Evolutionary conservation across 2,329 filamentous ascomycete species (phyloP), one percentile per base, ranked within the genome.

Genomic region (Aspergillus sp.): DNA sequence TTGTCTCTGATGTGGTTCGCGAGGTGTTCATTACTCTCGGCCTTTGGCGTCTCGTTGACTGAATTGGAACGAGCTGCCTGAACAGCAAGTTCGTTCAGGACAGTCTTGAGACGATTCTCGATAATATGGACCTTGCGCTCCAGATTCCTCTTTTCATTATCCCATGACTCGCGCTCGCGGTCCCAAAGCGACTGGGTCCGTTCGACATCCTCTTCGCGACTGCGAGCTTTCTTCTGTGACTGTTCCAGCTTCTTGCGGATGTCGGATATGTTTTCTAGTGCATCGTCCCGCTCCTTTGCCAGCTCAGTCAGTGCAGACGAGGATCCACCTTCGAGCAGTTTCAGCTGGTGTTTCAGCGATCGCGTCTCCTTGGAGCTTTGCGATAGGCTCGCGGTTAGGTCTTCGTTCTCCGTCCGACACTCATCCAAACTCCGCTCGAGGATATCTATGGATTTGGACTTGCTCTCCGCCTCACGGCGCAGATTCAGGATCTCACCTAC

Each of bases 401-500:
- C 68, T 51, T 95, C 90, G 54, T 87, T 85, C 53, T 97, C 90
- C 49, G 81, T 79, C 47, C 83, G 83, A 1, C 83, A 77, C 1
- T 79, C 72, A 52, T 94, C 83, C 30, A 98, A 72, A 22, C 78
- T 83, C 1, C 78, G 74, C 69, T 98, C 93, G 13, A 98, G 75
- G 46, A 80, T 83, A 63, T 96, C 90, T 47, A 98, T 95, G 46
- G 89, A 79, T 59, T 83, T 88, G 41, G 85, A 80, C 69, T 95
- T 96, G 38, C 87, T 88, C 63, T 98, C 93, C 53, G 97, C 82
- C 55, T 98, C 93, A 49, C 93, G 80, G 19, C 90, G 83, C 44
- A 98, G 72, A 2, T 84, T 82, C 35, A 98, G 74, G 53, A 98
- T 98, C 67, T 98, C 93, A 0, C 91, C 91, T 1, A 98, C 91